These are phyloP conservation scores for Magnaporthales sp. DNA, from an alignment of 2,329 filamentous ascomycete species.

Conservation along the genomic window DNA sequence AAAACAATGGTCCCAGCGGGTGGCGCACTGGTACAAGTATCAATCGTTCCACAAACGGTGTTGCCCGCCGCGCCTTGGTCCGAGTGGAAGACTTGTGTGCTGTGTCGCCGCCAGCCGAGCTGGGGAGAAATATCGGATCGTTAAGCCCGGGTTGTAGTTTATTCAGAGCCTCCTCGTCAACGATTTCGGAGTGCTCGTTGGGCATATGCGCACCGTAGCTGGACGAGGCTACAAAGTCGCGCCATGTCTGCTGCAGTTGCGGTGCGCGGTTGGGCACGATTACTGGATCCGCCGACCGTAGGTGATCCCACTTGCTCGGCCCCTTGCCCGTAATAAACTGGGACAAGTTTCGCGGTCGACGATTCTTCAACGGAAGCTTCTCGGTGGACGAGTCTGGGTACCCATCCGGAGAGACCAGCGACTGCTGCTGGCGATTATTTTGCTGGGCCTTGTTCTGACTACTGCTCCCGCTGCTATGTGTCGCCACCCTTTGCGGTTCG, in stretches of 20 bases:
- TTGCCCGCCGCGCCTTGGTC: conserved; percentile 5
- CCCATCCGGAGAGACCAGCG: conserved; percentile 29
- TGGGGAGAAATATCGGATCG: conserved; percentile 6
- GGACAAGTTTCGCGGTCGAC: conserved; percentile 22
- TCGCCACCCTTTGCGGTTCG: conserved; percentile 7
- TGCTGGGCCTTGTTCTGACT: background rate
- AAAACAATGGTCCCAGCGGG: conserved; percentile 75
- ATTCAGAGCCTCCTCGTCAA: conserved; percentile 34
- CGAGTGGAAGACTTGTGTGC: background rate
- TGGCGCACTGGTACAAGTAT: conserved; percentile 67
- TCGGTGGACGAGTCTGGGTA: conserved; percentile 23
- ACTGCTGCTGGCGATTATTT: conserved; percentile 2
- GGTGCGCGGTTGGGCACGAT: conserved; percentile 35
- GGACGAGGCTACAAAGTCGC: conserved; percentile 44
- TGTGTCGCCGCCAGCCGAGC: conserved; percentile 18
- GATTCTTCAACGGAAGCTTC: conserved; percentile 2
- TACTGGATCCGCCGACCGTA: conserved; percentile 49
- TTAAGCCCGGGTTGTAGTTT: conserved; percentile 32
- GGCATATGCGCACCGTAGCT: conserved; percentile 35
- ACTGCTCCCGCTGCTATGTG: background rate
- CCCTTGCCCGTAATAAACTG: conserved; percentile 37
- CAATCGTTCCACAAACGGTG: conserved; percentile 40
- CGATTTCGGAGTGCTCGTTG: conserved; percentile 38
- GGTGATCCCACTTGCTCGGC: conserved; percentile 46
- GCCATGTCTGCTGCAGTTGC: conserved; percentile 38